Evolutionary conservation across 140 eudicot species (phyloP), one percentile per base, ranked within the genome.

Genomic region (Oenanthe javanica): DNA sequence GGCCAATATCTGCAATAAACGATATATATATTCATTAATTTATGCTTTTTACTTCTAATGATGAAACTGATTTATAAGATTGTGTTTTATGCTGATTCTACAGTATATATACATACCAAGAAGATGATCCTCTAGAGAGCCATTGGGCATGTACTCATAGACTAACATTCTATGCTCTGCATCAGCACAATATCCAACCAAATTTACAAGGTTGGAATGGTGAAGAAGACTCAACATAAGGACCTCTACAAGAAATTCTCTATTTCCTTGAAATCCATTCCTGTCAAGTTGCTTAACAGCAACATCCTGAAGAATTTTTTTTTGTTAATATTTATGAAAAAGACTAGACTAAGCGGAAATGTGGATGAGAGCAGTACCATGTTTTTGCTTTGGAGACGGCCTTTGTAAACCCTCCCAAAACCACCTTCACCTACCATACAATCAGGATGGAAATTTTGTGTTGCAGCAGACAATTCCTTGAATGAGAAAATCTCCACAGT

Each of bases 171-270:
- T 86, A 12, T 90, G 87, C 2, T 57, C 80, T 11, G 88, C 91
- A 51, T 90, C 91, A 25, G 81, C 76, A 51, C 91, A 87, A 46
- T 90, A 90, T 74, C 94, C 94, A 19, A 87, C 82, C 77, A 90
- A 77, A 57, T 81, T 87, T 43, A 90, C 94, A 47, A 90, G 89
- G 82, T 90, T 82, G 40, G 83, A 36, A 71, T 87, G 90, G 71
- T 84, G 87, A 74, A 87, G 88, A 74, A 86, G 90, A 78, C 90
- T 85, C 70, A 89, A 76, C 78, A 89, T 81, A 76, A 89, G 75
- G 72, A 89, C 91, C 70, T 89, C 93, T 52, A 89, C 89, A 9
- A 89, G 88, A 43, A 89, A 89, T 63, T 89, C 93, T 70, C 83
- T 76, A 77, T 87, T 86, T 46, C 91, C 91, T 84, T 90, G 91